Percentiles rank a stretch among this genome's conserved stretches.
These are phyloP conservation scores for Cordia subcordata DNA, from an alignment of 257 asterid genomes.

Conservation along the genomic window DNA sequence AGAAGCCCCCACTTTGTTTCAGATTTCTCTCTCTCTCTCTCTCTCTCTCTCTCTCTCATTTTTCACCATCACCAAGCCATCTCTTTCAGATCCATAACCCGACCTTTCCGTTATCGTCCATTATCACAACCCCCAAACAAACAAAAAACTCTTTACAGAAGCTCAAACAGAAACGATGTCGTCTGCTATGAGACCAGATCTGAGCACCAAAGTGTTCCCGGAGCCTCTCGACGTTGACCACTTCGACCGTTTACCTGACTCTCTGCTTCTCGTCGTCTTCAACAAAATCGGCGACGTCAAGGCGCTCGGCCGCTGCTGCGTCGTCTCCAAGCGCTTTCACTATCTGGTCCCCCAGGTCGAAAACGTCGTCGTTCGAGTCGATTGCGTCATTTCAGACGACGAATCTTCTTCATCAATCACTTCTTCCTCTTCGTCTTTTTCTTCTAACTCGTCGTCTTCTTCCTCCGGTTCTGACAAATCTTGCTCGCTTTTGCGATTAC, in stretches of 20 bases:
- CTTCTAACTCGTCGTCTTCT: constrained; percentile 22
- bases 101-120: neutral
- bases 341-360: constrained; percentile 81
- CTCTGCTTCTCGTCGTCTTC: constrained; percentile 66
- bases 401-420: constrained; percentile 39
- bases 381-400: constrained; percentile 91
- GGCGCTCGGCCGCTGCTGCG: constrained; percentile 85
- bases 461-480: constrained; percentile 33
- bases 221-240: constrained; percentile 49
- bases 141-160: neutral
- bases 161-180: neutral
- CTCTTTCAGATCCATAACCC: constrained; percentile 19
- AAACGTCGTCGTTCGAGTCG: constrained; percentile 82
- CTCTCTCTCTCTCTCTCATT: neutral
- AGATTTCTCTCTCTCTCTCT: constrained; percentile 1
- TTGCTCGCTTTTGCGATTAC: constrained; percentile 58
- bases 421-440: constrained; percentile 18
- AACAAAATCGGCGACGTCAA: constrained; percentile 88
- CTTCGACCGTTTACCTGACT: constrained; percentile 71
- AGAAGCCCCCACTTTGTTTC: too few relatives aligned
- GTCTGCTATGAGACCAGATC: constrained; percentile 47
- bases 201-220: constrained; percentile 33
- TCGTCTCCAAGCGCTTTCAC: constrained; percentile 70
- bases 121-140: neutral
- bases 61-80: neutral